These are phyloP conservation scores for Alternaria dauci DNA, from an alignment of 2,329 filamentous ascomycete species.

Conservation along the genomic window DNA sequence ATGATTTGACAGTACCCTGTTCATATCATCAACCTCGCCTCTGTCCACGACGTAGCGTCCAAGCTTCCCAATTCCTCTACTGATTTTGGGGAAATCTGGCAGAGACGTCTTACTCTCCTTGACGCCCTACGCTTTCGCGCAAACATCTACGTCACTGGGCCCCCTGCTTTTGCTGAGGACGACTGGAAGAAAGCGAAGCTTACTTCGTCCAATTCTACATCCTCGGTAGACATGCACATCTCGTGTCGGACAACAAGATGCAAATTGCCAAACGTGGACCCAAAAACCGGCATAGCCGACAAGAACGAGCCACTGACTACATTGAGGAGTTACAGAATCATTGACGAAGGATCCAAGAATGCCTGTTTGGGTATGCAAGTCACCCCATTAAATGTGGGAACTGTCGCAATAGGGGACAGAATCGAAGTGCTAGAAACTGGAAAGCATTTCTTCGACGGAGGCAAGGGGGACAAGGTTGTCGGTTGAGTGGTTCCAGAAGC, in stretches of 20 bases:
- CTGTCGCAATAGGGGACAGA: slow-evolving; percentile 44
- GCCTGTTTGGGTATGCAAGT: slow-evolving; percentile 73
- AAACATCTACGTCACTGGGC: slow-evolving; percentile 74
- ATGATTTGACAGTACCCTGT: slow-evolving; percentile 68
- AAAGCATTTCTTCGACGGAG: slow-evolving; percentile 42
- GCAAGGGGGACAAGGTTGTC: slow-evolving; percentile 18
- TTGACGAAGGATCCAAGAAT: slow-evolving; percentile 67
- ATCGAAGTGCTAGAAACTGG: slow-evolving; percentile 45
- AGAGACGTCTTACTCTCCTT: slow-evolving; percentile 57
- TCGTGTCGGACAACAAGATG: slow-evolving; percentile 74
- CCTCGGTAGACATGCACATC: slow-evolving; percentile 57
- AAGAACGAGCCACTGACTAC: slow-evolving; percentile 65
- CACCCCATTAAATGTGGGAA: slow-evolving; percentile 57
- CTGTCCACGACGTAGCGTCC: slow-evolving; percentile 67
- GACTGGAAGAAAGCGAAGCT: slow-evolving; percentile 67
- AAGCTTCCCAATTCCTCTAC: slow-evolving; percentile 60
- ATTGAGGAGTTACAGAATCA: slow-evolving; percentile 65
- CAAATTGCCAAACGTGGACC: slow-evolving; percentile 76
- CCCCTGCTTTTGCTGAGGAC: slow-evolving; percentile 73
- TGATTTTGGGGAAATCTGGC: slow-evolving; percentile 53
- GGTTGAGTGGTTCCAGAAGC: slow-evolving; percentile 1
- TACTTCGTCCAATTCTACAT: slow-evolving; percentile 7
- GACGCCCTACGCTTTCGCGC: slow-evolving; percentile 72
- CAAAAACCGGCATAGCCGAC: slow-evolving; percentile 65
- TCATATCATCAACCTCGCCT: slow-evolving; percentile 71